A percentile compares a stretch with the other conserved stretches of the same genome.
Evolutionary conservation across 805 yeast species (phyloP).

Genomic region (Grigorovia transvaalensis): DNA sequence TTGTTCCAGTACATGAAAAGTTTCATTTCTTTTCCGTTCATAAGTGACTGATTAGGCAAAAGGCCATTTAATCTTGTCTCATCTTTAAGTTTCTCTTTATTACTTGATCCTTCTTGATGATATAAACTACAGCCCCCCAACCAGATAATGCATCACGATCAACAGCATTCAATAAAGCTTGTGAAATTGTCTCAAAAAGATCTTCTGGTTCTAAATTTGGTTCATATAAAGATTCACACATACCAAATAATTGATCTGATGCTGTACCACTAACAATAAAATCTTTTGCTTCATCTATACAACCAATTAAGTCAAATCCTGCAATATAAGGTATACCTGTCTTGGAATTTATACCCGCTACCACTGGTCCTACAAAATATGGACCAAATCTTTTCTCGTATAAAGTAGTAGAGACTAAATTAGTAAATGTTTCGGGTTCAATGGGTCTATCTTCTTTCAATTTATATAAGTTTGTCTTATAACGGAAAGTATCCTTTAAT

Average conservation of each 20-base stretch:
- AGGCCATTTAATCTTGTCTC: slow-evolving; percentile 67
- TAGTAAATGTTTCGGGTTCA: slow-evolving; percentile 90
- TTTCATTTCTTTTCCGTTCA: neutral
- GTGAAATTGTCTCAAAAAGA: slow-evolving; percentile 89
- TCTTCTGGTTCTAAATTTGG: slow-evolving; percentile 92
- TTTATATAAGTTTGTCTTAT: slow-evolving; percentile 80
- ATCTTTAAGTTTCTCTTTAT: slow-evolving; percentile 80
- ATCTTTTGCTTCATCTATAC: slow-evolving; percentile 90
- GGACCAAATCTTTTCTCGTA: slow-evolving; percentile 94
- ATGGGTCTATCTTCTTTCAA: slow-evolving; percentile 83
- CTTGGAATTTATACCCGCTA: slow-evolving; percentile 85
- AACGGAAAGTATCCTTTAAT: slow-evolving; percentile 67
- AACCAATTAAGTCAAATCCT: slow-evolving; percentile 93
- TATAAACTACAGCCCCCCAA: slow-evolving; percentile 95
- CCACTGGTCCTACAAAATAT: slow-evolving; percentile 91
- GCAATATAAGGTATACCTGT: slow-evolving; percentile 82
- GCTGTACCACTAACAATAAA: slow-evolving; percentile 96
- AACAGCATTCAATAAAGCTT: slow-evolving; percentile 84
- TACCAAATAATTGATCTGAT: slow-evolving; percentile 91
- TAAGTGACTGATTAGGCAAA: neutral
- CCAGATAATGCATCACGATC: slow-evolving; percentile 97
- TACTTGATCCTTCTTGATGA: slow-evolving; percentile 86
- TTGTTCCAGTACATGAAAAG: no score
- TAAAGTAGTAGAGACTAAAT: slow-evolving; percentile 78
- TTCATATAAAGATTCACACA: slow-evolving; percentile 95